Percentiles rank a stretch among this genome's conserved stretches.
Evolutionary conservation across 73 alveolate species (phyloP).

Genomic region (Blepharisma stoltei): DNA sequence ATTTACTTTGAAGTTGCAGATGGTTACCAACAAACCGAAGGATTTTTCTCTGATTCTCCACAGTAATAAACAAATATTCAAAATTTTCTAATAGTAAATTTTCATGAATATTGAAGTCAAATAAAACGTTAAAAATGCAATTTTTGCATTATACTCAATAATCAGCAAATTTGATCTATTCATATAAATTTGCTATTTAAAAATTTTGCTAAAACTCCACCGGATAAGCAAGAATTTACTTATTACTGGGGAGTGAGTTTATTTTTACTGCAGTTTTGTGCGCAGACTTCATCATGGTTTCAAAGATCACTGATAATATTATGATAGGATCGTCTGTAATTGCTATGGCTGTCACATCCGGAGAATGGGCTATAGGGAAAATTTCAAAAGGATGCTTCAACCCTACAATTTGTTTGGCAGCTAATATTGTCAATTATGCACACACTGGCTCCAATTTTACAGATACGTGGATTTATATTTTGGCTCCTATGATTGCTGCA

Average conservation of each 20-base stretch:
- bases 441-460: not conserved
- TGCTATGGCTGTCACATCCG: conserved; percentile 28
- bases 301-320: conserved; percentile 1
- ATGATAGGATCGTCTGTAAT: not conserved
- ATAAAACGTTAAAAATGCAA: no score
- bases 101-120: no score
- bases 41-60: not conserved
- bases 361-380: conserved; percentile 33
- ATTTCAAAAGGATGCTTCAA: conserved; percentile 30
- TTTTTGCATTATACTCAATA: no score
- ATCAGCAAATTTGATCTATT: no score
- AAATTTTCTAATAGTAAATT: no score
- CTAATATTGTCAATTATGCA: not conserved
- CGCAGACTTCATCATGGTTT: not conserved
- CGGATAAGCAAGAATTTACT: no score
- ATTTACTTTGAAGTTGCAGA: not conserved
- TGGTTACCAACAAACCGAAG: not conserved
- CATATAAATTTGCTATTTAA: no score
- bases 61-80: no score
- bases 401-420: conserved; percentile 26
- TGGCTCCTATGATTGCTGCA: not conserved
- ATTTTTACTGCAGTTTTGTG: no score
- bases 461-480: conserved; percentile 28
- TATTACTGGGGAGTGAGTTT: no score
- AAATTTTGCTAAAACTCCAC: no score